These are phyloP conservation scores for Cladosporium sp. DNA, from an alignment of 2,329 filamentous ascomycete species.

Conservation along the genomic window DNA sequence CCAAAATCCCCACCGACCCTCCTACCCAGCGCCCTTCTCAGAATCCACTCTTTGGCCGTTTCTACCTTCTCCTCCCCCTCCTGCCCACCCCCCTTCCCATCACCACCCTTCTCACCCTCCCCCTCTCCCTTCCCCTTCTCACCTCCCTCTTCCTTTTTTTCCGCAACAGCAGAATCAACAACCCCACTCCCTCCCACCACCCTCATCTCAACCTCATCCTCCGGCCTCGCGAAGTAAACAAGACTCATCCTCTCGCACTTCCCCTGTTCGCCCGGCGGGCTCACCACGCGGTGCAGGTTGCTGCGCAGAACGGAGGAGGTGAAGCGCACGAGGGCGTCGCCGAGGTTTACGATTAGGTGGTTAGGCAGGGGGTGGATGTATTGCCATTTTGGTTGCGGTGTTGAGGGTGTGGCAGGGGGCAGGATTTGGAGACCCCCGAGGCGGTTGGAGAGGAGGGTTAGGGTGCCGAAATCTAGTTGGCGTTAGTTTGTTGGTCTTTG, in stretches of 20 bases:
- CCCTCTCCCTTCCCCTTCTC: too few relatives aligned
- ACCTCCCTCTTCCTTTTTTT: too few relatives aligned
- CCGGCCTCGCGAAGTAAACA: conserved; percentile 53
- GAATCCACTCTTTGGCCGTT: conserved; percentile 39
- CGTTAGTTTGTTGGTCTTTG: too few relatives aligned
- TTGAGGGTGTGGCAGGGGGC: conserved; percentile 30
- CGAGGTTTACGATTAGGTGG: conserved; percentile 46
- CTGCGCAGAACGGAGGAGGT: conserved; percentile 35
- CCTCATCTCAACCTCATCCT: conserved; percentile 44
- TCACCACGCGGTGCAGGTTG: conserved; percentile 46
- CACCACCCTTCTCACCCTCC: conserved; percentile 19
- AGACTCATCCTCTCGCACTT: conserved; percentile 46
- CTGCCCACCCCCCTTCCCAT: conserved; percentile 25
- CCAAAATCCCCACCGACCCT: conserved; percentile 31
- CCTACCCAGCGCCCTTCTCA: conserved; percentile 37
- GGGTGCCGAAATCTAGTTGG: conserved; percentile 48
- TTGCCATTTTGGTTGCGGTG: conserved; percentile 38
- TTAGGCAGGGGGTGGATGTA: conserved; percentile 51
- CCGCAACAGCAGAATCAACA: too few relatives aligned
- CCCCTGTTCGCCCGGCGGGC: conserved; percentile 45
- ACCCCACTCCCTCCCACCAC: conserved; percentile 31
- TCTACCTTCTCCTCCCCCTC: conserved; percentile 32
- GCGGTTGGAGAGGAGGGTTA: conserved; percentile 55
- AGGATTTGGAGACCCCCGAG: conserved; percentile 53
- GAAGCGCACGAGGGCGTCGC: conserved; percentile 46